Conservation (phyloP, 768 basidiomycete species). For the Tylopilus sp. region DNA sequence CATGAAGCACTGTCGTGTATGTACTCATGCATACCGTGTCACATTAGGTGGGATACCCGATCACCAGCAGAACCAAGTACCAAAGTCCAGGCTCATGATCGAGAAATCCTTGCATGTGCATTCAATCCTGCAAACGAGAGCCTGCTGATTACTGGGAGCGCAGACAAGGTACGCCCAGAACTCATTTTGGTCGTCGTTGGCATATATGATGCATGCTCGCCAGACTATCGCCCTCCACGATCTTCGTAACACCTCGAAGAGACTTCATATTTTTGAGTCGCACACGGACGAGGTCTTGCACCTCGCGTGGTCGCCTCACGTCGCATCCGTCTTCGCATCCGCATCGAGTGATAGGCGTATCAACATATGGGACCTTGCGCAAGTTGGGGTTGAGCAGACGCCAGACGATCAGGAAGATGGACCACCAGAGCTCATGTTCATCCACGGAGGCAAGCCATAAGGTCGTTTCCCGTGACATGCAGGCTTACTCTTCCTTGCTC, state of each 20-base stretch:
- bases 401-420: conserved; percentile 99
- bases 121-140: conserved; percentile 82
- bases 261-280: conserved; percentile 86
- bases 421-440: conserved; percentile 92
- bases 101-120: conserved; percentile 87
- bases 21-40: conserved; percentile 2
- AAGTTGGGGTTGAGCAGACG: conserved; percentile 93
- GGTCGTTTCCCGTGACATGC: not conserved
- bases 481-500: conserved; percentile 4
- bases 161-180: conserved; percentile 69
- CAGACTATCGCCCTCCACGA: conserved; percentile 91
- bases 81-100: conserved; percentile 81
- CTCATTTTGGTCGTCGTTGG: not conserved
- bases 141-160: conserved; percentile 86
- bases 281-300: conserved; percentile 96
- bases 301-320: conserved; percentile 93
- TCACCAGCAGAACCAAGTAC: conserved; percentile 62
- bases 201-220: not conserved
- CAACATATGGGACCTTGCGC: conserved; percentile 90
- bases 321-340: conserved; percentile 88
- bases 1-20: not conserved
- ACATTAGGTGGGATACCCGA: conserved; percentile 86
- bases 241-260: conserved; percentile 66
- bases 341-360: conserved; percentile 91
- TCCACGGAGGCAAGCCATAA: conserved; percentile 77